Evolutionary conservation across 805 yeast species (phyloP).

Genomic region (Hanseniaspora vineae): DNA sequence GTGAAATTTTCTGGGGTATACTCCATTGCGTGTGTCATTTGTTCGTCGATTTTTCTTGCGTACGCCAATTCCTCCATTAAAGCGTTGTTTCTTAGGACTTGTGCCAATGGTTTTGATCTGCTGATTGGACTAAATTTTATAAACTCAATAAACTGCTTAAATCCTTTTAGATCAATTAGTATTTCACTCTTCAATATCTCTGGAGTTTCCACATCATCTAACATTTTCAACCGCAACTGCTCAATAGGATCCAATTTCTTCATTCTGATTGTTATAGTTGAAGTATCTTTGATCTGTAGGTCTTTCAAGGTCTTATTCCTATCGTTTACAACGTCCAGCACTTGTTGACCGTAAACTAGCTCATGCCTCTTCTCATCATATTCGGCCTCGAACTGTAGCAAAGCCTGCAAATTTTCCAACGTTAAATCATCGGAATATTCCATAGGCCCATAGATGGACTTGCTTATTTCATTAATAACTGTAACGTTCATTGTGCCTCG

Average conservation of each 20-base stretch:
- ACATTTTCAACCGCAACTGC: conserved; percentile 3
- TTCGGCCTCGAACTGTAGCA: conserved; percentile 56
- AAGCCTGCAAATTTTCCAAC: conserved; percentile 57
- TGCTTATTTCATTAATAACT: conserved; percentile 36
- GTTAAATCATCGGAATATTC: conserved; percentile 58
- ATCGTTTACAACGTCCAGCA: conserved; percentile 17
- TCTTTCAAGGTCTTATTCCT: conserved; percentile 30
- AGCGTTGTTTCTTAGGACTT: conserved; percentile 2
- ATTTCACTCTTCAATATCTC: conserved; percentile 4
- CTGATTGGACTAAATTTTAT: conserved; percentile 4
- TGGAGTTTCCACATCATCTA: conserved; percentile 2
- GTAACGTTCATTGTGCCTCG: conserved; percentile 40
- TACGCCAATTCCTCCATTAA: conserved; percentile 12
- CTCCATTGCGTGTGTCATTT: conserved; percentile 67
- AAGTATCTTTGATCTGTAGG: conserved; percentile 42
- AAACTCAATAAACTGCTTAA: conserved; percentile 4
- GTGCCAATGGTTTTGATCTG: conserved; percentile 1
- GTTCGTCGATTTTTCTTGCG: conserved; percentile 66
- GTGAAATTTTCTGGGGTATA: conserved; percentile 86
- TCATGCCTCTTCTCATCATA: conserved; percentile 34
- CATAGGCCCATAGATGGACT: conserved; percentile 32
- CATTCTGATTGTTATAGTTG: conserved; percentile 35
- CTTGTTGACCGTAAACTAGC: conserved; percentile 34
- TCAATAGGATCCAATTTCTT: conserved; percentile 9
- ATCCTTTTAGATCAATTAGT: neutral